Conservation (phyloP, 2,329 filamentous ascomycete genomes). For the Venturia aucupariae region DNA sequence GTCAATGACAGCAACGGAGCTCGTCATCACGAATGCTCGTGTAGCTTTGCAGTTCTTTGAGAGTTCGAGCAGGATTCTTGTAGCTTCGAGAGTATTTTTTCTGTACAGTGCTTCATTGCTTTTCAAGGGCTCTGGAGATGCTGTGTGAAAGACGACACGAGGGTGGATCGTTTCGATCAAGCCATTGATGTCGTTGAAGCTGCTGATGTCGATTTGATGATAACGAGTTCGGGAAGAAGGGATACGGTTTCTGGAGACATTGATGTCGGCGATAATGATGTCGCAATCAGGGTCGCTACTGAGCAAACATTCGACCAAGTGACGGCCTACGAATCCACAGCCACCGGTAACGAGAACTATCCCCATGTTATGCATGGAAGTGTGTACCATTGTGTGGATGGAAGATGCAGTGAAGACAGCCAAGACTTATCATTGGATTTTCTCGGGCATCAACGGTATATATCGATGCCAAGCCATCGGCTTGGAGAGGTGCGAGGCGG, state of each 20-base stretch:
- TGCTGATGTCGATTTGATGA: conserved; percentile 32
- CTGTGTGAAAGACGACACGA: conserved; percentile 85
- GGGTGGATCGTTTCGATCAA: conserved; percentile 58
- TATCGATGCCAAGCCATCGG: too few species aligned
- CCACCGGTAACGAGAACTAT: conserved; percentile 38
- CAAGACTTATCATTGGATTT: too few species aligned
- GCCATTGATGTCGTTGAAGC: conserved; percentile 24
- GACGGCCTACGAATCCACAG: conserved; percentile 37
- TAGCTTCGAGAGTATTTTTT: conserved; percentile 90
- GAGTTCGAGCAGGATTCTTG: conserved; percentile 65
- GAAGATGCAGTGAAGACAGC: too few species aligned
- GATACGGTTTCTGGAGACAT: conserved; percentile 3
- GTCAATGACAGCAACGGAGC: conserved; percentile 62
- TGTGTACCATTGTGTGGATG: too few species aligned
- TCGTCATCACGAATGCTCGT: conserved; percentile 82
- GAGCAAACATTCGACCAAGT: conserved; percentile 25
- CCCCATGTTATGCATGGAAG: not conserved
- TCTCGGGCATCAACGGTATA: too few species aligned
- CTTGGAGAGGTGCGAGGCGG: too few species aligned
- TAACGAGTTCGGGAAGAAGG: conserved; percentile 23
- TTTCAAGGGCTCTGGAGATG: conserved; percentile 40
- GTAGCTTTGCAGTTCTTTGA: conserved; percentile 60
- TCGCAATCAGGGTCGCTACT: conserved; percentile 26
- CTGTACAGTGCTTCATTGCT: conserved; percentile 49
- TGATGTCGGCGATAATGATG: conserved; percentile 30